Evolutionary conservation across 164 flowering plant genomes (phyloP).

Genomic region (Annona squamosa): DNA sequence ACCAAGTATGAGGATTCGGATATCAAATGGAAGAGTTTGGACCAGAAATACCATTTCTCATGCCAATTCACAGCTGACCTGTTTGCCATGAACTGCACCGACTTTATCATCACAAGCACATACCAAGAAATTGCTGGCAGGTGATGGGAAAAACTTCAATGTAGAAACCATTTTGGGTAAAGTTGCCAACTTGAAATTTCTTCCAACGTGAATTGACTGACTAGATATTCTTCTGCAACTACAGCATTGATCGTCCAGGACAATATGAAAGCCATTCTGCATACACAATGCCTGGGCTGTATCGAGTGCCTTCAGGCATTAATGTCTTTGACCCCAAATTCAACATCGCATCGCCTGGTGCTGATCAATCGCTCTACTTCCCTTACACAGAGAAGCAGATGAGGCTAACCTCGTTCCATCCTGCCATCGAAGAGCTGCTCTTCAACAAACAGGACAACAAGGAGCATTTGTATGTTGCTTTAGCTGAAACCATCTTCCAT

Average conservation of each 20-base stretch:
- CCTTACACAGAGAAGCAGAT: conserved; percentile 59
- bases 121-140: conserved; percentile 98
- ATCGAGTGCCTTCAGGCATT: conserved; percentile 81
- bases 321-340: conserved; percentile 89
- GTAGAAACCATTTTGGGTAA: background rate
- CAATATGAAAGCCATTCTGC: conserved; percentile 87
- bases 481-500: background rate
- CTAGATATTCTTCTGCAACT: conserved; percentile 1
- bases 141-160: conserved; percentile 20
- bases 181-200: background rate
- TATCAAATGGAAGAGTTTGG: conserved; percentile 72
- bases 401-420: conserved; percentile 53
- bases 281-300: conserved; percentile 86
- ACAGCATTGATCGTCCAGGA: conserved; percentile 84
- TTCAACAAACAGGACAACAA: conserved; percentile 53
- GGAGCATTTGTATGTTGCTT: conserved; percentile 72
- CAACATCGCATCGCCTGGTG: conserved; percentile 95
- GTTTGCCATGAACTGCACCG: conserved; percentile 84
- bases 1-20: conserved; percentile 96
- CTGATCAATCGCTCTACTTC: conserved; percentile 86
- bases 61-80: conserved; percentile 93
- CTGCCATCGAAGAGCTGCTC: conserved; percentile 81
- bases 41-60: conserved; percentile 84
- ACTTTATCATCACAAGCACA: conserved; percentile 95
- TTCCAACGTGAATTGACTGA: background rate